Percentiles rank a stretch among this genome's conserved stretches.
Evolutionary conservation across 2,329 filamentous ascomycete genomes (phyloP).

Genomic region (Hawksworthiomyces lignivorus): DNA sequence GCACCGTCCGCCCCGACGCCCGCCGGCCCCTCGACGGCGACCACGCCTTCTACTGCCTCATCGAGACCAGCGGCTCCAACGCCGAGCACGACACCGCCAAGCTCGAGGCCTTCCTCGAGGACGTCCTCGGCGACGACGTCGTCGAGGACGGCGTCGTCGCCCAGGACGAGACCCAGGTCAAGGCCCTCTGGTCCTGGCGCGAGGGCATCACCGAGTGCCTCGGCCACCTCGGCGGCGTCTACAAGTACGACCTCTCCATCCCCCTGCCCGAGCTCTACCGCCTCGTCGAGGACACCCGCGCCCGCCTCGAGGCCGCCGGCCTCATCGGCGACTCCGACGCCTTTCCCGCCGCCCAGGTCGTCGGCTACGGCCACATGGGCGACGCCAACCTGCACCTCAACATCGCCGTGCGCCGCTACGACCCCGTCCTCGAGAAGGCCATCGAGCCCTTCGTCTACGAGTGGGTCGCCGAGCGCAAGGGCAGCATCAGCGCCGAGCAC

Average conservation of each 20-base stretch:
- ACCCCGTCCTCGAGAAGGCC: constrained; percentile 75
- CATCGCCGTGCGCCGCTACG: constrained; percentile 72
- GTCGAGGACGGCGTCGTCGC: constrained; percentile 86
- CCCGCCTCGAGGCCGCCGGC: constrained; percentile 63
- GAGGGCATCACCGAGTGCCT: constrained; percentile 88
- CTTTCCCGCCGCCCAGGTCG: constrained; percentile 77
- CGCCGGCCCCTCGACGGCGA: constrained; percentile 74
- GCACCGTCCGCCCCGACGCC: constrained; percentile 61
- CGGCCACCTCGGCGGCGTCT: constrained; percentile 86
- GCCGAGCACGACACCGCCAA: constrained; percentile 89
- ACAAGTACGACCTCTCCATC: constrained; percentile 98
- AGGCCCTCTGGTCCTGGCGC: constrained; percentile 81
- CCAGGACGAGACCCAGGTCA: constrained; percentile 85
- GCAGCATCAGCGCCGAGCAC: constrained; percentile 95
- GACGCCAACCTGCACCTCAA: constrained; percentile 95
- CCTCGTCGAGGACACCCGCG: constrained; percentile 77
- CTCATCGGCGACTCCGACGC: constrained; percentile 69
- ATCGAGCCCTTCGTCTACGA: constrained; percentile 96
- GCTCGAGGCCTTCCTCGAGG: constrained; percentile 80
- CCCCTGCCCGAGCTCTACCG: constrained; percentile 80
- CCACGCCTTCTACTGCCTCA: constrained; percentile 89
- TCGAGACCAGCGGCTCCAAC: constrained; percentile 95
- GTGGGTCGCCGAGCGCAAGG: constrained; percentile 82
- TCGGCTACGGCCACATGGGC: constrained; percentile 97
- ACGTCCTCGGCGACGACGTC: constrained; percentile 78